Percentiles rank a stretch among this genome's conserved stretches.
These are phyloP conservation scores for Citrus sp. DNA, from an alignment of 345 rosid species.

Conservation along the genomic window DNA sequence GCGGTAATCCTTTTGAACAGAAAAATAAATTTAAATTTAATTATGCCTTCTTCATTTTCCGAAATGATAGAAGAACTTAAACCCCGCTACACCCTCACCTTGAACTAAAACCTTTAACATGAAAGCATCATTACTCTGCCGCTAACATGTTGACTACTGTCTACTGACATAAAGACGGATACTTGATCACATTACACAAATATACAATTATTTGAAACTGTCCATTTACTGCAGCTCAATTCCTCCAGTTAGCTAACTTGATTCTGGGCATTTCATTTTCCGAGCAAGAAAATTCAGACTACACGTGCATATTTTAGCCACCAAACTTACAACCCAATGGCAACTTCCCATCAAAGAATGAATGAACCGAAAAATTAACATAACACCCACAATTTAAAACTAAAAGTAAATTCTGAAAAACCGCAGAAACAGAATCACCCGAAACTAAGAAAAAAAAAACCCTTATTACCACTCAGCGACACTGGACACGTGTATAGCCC, in stretches of 20 bases:
- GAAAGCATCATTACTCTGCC: neutral
- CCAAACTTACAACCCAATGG: neutral
- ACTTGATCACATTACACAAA: neutral
- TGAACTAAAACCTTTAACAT: neutral
- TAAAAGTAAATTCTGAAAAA: neutral
- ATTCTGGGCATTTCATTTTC: neutral
- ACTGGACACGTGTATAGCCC: conserved; percentile 93
- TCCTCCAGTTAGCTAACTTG: neutral
- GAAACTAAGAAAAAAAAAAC: neutral
- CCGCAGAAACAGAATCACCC: neutral
- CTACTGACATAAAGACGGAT: neutral
- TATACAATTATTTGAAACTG: neutral
- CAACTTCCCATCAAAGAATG: neutral
- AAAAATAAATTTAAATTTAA: neutral
- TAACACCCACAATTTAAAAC: neutral
- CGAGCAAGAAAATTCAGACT: neutral
- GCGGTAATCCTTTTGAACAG: conserved; percentile 65
- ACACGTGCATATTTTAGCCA: neutral
- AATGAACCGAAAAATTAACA: neutral
- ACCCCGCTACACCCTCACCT: neutral
- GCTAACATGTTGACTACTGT: neutral
- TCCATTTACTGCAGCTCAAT: neutral
- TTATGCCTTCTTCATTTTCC: neutral
- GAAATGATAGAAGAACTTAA: neutral
- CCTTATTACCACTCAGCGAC: conserved; percentile 78